Evolutionary conservation across 257 asterid species (phyloP).

Genomic region (Echites panduratus): DNA sequence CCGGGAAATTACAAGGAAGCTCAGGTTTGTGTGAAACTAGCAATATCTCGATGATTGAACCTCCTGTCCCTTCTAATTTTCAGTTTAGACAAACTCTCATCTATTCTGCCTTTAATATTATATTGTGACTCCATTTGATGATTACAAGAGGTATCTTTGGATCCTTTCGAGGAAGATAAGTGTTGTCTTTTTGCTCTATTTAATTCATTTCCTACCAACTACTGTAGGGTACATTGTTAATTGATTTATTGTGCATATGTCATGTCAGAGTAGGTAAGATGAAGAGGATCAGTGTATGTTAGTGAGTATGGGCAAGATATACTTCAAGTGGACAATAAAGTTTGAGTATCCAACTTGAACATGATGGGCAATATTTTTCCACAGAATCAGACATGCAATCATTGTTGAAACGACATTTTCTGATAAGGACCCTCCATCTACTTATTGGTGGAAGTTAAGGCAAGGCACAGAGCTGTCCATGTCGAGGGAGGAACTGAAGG

Average conservation of each 20-base stretch:
- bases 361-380: neutral
- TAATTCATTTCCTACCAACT: neutral
- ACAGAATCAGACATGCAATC: neutral
- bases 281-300: too few species aligned
- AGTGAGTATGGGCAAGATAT: conserved; percentile 7
- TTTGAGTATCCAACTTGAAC: conserved; percentile 5
- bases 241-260: neutral
- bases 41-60: neutral
- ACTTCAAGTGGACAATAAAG: neutral
- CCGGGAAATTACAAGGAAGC: conserved; percentile 33
- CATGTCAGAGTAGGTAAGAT: neutral
- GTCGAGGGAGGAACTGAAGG: neutral
- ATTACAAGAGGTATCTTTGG: neutral
- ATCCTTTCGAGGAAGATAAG: neutral
- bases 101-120: neutral
- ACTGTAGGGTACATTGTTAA: neutral
- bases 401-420: neutral
- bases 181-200: neutral
- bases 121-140: neutral
- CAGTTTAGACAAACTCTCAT: neutral
- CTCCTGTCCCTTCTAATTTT: conserved; percentile 5
- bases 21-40: conserved; percentile 21
- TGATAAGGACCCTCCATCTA: neutral
- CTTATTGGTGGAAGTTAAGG: neutral
- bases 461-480: neutral